phyloP scores from a whole-genome alignment of 176 grass and related monocot genomes.

The Aegilops longissima region DNA sequence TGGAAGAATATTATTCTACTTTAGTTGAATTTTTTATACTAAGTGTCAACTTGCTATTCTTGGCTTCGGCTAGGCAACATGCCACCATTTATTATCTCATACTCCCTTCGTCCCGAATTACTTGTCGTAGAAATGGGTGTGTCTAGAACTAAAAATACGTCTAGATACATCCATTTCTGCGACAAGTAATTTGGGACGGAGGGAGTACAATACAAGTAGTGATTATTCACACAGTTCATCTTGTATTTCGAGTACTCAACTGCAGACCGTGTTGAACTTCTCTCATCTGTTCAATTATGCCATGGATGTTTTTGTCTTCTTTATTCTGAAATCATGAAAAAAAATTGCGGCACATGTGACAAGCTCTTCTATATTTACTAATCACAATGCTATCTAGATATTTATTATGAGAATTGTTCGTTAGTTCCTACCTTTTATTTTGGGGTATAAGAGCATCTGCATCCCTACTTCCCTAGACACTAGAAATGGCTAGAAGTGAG shows the following conservation, averaged over 20 bases:
- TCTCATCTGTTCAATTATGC: slow-evolving; percentile 9
- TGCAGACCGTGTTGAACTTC: not conserved
- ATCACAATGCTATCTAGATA: slow-evolving; percentile 1
- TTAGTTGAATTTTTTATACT: not conserved
- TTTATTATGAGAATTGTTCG: not conserved
- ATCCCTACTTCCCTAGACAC: not conserved
- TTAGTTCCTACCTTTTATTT: slow-evolving; percentile 5
- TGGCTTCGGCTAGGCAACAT: not conserved
- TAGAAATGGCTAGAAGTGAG: not conserved
- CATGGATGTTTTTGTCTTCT: not conserved
- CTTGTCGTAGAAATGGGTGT: no score
- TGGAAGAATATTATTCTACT: not conserved
- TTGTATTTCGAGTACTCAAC: not conserved
- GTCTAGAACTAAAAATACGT: no score
- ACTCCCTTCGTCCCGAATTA: no score
- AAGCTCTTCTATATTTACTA: not conserved
- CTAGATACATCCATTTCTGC: no score
- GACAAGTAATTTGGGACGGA: no score
- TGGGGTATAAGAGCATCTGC: not conserved
- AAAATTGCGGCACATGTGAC: not conserved
- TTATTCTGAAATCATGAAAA: not conserved
- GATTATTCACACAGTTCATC: slow-evolving; percentile 1
- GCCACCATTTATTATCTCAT: not conserved
- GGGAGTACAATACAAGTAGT: not conserved
- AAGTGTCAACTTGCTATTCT: not conserved